Percentiles rank a stretch among this genome's conserved stretches.
These are phyloP conservation scores for Phytophthora hybrid DNA, from an alignment of 352 stramenopile species.

Conservation along the genomic window DNA sequence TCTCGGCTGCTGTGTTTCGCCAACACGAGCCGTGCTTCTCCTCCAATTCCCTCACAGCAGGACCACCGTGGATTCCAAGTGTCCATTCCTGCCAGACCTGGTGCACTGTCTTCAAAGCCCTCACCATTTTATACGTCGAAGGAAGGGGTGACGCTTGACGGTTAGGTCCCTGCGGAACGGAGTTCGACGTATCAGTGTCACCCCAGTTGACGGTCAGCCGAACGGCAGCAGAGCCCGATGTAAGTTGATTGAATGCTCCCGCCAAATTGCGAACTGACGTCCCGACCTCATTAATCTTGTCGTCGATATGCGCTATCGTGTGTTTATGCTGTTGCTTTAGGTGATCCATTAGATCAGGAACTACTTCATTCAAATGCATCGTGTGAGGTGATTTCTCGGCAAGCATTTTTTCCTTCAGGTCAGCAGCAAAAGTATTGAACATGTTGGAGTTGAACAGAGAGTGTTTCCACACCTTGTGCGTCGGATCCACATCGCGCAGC, in stretches of 20 bases:
- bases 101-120: slow-evolving; percentile 6
- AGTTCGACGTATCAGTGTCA: not conserved
- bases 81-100: slow-evolving; percentile 17
- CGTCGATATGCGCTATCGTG: slow-evolving; percentile 6
- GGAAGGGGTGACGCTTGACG: not conserved
- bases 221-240: slow-evolving; percentile 12
- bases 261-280: not conserved
- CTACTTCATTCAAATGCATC: slow-evolving; percentile 1
- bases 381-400: slow-evolving; percentile 2
- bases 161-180: not conserved
- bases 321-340: slow-evolving; percentile 13
- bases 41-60: slow-evolving; percentile 1
- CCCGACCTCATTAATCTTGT: slow-evolving; percentile 11
- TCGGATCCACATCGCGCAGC: not conserved
- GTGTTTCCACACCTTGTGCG: not conserved
- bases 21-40: slow-evolving; percentile 1
- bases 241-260: not conserved
- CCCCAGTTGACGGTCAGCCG: slow-evolving; percentile 11
- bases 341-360: slow-evolving; percentile 20
- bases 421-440: not conserved
- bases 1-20: slow-evolving; percentile 7
- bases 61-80: not conserved
- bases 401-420: slow-evolving; percentile 12
- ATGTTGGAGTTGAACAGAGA: not conserved
- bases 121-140: slow-evolving; percentile 1